Evolutionary conservation across 106 monocot genomes (phyloP).

Genomic region (Vanilla planifolia): DNA sequence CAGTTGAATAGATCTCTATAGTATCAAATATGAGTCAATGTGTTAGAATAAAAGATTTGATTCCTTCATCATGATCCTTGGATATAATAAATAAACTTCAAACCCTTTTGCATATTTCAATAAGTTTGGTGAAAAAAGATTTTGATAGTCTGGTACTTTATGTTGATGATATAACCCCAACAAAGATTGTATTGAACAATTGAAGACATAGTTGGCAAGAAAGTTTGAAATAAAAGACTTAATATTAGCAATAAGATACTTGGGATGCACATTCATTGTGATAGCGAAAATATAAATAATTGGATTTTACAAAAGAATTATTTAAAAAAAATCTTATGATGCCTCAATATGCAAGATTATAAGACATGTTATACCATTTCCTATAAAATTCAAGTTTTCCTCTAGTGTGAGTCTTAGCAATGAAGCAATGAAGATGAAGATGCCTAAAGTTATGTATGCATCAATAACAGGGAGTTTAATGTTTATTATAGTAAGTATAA

Average conservation of each 20-base stretch:
- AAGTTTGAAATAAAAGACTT: not conserved
- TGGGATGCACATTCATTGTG: not conserved
- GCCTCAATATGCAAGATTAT: not conserved
- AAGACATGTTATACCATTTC: not conserved
- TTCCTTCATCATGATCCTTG: not conserved
- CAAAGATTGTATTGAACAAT: not conserved
- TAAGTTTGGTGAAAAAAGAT: too few species aligned
- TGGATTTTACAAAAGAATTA: not conserved
- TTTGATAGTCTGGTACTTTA: not conserved
- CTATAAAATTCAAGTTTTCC: not conserved
- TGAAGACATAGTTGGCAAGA: too few species aligned
- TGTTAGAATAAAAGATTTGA: not conserved
- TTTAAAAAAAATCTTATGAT: not conserved
- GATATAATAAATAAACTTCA: not conserved
- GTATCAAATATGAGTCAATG: not conserved
- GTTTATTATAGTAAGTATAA: not conserved
- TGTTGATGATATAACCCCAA: not conserved
- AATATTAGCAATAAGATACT: not conserved
- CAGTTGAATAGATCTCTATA: not conserved
- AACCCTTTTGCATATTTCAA: not conserved
- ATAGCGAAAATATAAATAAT: too few species aligned
- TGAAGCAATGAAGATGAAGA: not conserved
- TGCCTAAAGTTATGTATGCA: not conserved
- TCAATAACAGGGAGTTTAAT: not conserved
- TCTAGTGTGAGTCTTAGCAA: not conserved